A percentile compares a stretch with the other conserved stretches of the same genome.
Conservation (phyloP, 345 rosid genomes). For the Salix koriyanagi region DNA sequence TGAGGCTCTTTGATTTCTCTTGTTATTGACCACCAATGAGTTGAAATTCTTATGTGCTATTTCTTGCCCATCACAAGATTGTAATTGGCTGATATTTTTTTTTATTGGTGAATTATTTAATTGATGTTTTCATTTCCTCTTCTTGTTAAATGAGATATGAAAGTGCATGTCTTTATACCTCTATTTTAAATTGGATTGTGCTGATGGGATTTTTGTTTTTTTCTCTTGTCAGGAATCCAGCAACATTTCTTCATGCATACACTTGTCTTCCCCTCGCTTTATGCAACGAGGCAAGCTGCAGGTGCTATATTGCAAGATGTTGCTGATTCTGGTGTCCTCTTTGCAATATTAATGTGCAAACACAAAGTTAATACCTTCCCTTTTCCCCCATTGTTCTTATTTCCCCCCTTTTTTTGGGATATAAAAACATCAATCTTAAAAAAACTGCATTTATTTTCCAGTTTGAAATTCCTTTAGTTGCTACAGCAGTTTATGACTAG, state of each 20-base stretch:
- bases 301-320: slow-evolving; percentile 88
- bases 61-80: background rate
- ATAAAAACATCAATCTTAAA: background rate
- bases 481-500: slow-evolving; percentile 11
- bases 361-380: slow-evolving; percentile 50
- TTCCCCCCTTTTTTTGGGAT: background rate
- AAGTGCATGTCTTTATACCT: background rate
- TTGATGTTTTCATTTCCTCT: background rate
- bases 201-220: background rate
- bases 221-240: slow-evolving; percentile 65
- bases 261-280: slow-evolving; percentile 89
- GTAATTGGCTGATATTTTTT: background rate
- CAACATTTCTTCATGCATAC: slow-evolving; percentile 93
- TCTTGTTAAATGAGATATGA: background rate
- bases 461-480: slow-evolving; percentile 3
- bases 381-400: background rate
- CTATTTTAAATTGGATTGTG: background rate
- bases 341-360: slow-evolving; percentile 80
- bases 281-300: slow-evolving; percentile 75
- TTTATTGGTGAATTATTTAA: background rate
- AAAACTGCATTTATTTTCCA: background rate
- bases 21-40: background rate
- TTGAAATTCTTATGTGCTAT: background rate
- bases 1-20: background rate
- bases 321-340: slow-evolving; percentile 82